Evolutionary conservation across 2,329 filamentous ascomycete species (phyloP).

Genomic region (Shiraia sp.): DNA sequence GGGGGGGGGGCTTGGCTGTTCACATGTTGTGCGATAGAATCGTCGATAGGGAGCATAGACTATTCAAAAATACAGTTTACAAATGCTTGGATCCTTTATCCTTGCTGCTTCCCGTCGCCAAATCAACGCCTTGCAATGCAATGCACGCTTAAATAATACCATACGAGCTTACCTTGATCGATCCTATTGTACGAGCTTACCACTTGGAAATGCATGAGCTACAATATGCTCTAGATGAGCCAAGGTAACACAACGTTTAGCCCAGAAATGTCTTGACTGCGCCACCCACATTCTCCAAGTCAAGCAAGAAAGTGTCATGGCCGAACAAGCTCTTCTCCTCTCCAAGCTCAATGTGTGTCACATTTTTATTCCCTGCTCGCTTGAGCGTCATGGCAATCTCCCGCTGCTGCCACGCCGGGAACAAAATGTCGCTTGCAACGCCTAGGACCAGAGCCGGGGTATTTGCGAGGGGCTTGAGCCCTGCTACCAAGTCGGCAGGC

Average conservation of each 20-base stretch:
- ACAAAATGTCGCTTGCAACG: slow-evolving; percentile 93
- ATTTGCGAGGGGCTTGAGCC: slow-evolving; percentile 71
- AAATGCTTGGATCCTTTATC: slow-evolving; percentile 1
- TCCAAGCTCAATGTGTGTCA: slow-evolving; percentile 87
- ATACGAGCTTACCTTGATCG: background rate
- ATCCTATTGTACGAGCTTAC: slow-evolving; percentile 1
- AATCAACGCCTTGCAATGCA: slow-evolving; percentile 32
- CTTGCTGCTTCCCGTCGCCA: background rate
- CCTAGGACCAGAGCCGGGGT: slow-evolving; percentile 88
- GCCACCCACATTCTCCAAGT: slow-evolving; percentile 88
- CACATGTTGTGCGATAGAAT: background rate
- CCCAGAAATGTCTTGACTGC: slow-evolving; percentile 78
- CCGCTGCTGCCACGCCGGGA: slow-evolving; percentile 96
- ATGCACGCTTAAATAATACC: slow-evolving; percentile 10
- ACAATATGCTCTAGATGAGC: background rate
- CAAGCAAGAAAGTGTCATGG: slow-evolving; percentile 93
- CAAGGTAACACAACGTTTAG: slow-evolving; percentile 41
- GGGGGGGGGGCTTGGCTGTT: background rate
- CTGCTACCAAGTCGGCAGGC: slow-evolving; percentile 77
- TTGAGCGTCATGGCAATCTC: slow-evolving; percentile 87
- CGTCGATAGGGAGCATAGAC: background rate
- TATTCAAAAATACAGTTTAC: slow-evolving; percentile 5
- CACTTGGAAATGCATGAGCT: background rate
- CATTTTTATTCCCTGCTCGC: slow-evolving; percentile 74
- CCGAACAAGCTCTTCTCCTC: slow-evolving; percentile 95